Conservation (phyloP, 345 rosid species). For the Citrus maxima region DNA sequence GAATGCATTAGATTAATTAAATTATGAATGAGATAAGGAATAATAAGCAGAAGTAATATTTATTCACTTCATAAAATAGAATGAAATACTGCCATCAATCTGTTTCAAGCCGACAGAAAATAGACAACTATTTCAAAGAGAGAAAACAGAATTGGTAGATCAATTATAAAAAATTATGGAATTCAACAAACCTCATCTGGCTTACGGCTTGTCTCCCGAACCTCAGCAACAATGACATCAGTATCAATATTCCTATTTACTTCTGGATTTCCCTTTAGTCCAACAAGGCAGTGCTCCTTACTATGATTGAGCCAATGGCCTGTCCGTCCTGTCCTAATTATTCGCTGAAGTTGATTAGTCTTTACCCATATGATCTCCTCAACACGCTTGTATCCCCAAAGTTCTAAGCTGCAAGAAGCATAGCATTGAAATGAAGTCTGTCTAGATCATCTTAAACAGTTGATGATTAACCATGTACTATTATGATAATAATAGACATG, state of each 20-base stretch:
- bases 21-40: background rate
- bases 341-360: slow-evolving; percentile 96
- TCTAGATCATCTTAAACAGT: background rate
- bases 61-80: background rate
- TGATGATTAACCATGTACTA: background rate
- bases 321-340: slow-evolving; percentile 96
- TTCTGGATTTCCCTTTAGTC: slow-evolving; percentile 92
- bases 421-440: background rate
- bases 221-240: slow-evolving; percentile 97
- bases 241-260: slow-evolving; percentile 97
- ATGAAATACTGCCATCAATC: background rate
- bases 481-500: background rate
- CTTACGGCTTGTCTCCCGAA: slow-evolving; percentile 96
- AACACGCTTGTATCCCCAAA: slow-evolving; percentile 94
- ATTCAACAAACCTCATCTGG: slow-evolving; percentile 88
- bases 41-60: background rate
- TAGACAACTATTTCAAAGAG: background rate
- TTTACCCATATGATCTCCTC: slow-evolving; percentile 98
- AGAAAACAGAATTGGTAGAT: background rate
- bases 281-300: slow-evolving; percentile 98
- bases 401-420: slow-evolving; percentile 66
- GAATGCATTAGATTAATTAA: background rate
- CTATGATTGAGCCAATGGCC: slow-evolving; percentile 99
- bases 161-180: background rate
- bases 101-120: slow-evolving; percentile 8